Conservation (phyloP, 345 rosid genomes). For the Populus davidiana region DNA sequence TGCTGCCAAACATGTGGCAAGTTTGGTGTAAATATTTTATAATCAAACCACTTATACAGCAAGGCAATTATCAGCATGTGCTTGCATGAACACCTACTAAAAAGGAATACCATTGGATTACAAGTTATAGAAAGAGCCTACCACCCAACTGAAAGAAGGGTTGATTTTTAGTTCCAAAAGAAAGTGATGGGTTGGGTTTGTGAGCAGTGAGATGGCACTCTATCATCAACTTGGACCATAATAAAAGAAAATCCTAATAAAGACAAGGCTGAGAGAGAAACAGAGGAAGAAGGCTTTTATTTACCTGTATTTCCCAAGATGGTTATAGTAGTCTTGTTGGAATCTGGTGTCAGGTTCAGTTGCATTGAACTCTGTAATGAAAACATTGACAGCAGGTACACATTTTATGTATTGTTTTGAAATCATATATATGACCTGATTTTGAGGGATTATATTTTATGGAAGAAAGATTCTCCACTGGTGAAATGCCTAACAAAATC, state of each 20-base stretch:
- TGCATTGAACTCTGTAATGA: slow-evolving; percentile 46
- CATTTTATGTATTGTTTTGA: neutral
- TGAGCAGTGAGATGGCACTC: too few relatives aligned
- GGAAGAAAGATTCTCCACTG: too few relatives aligned
- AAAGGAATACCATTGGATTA: neutral
- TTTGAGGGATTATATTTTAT: too few relatives aligned
- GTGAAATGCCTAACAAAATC: too few relatives aligned
- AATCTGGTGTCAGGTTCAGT: slow-evolving; percentile 60
- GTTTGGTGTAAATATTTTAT: too few relatives aligned
- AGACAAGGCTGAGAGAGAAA: neutral
- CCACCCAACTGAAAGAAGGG: neutral
- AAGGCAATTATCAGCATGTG: neutral
- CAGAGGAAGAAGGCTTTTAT: neutral
- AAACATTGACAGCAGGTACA: neutral
- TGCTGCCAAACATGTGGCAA: too few relatives aligned
- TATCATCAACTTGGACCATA: neutral
- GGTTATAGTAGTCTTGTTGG: slow-evolving; percentile 57
- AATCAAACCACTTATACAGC: neutral
- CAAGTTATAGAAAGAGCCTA: neutral
- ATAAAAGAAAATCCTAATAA: neutral
- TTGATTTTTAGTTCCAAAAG: too few relatives aligned
- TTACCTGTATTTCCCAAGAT: slow-evolving; percentile 82
- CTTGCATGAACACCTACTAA: neutral
- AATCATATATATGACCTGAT: neutral
- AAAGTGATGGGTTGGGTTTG: too few relatives aligned